These are phyloP conservation scores for Sporothrix variecibatus DNA, from an alignment of 2,329 filamentous ascomycete genomes.

Conservation along the genomic window DNA sequence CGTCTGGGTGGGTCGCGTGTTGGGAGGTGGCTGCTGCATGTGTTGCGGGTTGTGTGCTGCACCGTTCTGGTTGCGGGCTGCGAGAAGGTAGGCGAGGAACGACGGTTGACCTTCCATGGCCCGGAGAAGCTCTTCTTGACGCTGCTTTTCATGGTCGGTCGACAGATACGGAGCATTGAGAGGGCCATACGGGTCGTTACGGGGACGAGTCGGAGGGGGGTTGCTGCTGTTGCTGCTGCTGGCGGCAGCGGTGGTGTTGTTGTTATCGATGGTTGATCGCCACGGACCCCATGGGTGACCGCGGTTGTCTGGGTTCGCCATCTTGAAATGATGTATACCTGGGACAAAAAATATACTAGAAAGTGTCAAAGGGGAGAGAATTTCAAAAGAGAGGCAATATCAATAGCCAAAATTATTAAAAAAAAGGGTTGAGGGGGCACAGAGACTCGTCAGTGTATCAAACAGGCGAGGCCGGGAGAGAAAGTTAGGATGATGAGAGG, in stretches of 20 bases:
- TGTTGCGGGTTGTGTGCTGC: background rate
- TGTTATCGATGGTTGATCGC: background rate
- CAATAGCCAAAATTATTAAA: too few relatives aligned
- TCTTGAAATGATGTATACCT: background rate
- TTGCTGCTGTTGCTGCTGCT: background rate
- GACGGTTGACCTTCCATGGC: background rate
- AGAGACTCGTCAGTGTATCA: background rate
- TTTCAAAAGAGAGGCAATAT: background rate
- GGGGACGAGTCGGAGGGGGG: background rate
- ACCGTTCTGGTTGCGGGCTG: background rate
- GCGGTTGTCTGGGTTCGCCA: background rate
- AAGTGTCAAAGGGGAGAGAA: background rate
- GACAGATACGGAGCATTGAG: background rate
- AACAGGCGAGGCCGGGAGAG: background rate
- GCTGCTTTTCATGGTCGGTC: background rate
- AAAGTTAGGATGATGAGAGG: background rate
- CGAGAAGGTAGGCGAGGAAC: background rate
- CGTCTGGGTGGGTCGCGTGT: too few relatives aligned
- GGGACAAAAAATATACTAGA: background rate
- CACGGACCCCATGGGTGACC: background rate
- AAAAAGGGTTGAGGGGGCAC: background rate
- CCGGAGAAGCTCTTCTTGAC: background rate
- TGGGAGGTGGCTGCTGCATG: background rate
- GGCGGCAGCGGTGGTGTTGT: too few relatives aligned
- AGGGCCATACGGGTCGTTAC: background rate